Conservation (phyloP, 352 stramenopile species). For the Globisporangium irregulare region DNA sequence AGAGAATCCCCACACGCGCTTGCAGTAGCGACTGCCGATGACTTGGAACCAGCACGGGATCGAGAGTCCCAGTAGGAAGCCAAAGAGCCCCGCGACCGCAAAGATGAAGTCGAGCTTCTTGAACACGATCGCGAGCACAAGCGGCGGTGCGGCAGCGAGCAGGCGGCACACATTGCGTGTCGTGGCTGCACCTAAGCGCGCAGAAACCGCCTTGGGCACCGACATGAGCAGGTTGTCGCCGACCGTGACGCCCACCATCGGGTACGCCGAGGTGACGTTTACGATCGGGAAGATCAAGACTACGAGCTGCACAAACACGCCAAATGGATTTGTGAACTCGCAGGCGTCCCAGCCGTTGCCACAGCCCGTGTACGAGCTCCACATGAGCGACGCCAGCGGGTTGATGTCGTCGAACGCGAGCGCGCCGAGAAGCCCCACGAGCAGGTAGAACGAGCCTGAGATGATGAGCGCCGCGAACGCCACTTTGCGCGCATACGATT, state of each 20-base stretch:
- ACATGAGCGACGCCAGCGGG: conserved; percentile 76
- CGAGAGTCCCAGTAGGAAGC: conserved; percentile 70
- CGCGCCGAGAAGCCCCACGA: conserved; percentile 69
- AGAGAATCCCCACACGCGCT: conserved; percentile 65
- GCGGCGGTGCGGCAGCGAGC: conserved; percentile 57
- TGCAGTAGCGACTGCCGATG: conserved; percentile 74
- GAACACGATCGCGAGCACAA: conserved; percentile 76
- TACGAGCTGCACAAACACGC: conserved; percentile 66
- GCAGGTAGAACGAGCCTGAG: conserved; percentile 66
- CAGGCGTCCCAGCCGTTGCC: conserved; percentile 75
- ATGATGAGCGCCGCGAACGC: conserved; percentile 65
- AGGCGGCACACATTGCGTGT: conserved; percentile 63
- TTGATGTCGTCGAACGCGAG: conserved; percentile 80
- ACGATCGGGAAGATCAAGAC: conserved; percentile 83
- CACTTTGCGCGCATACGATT: conserved; percentile 56
- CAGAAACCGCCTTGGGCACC: conserved; percentile 58
- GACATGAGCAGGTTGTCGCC: conserved; percentile 87
- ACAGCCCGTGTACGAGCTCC: conserved; percentile 74
- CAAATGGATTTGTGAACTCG: conserved; percentile 39
- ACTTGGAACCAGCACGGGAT: conserved; percentile 87
- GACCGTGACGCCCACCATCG: conserved; percentile 81
- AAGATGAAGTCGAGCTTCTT: conserved; percentile 89
- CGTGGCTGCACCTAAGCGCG: conserved; percentile 36
- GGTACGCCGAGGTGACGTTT: conserved; percentile 83
- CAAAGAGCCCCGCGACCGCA: conserved; percentile 69